These are phyloP conservation scores for Groenewaldozyma tartarivorans DNA, from an alignment of 805 yeast species.

Conservation along the genomic window DNA sequence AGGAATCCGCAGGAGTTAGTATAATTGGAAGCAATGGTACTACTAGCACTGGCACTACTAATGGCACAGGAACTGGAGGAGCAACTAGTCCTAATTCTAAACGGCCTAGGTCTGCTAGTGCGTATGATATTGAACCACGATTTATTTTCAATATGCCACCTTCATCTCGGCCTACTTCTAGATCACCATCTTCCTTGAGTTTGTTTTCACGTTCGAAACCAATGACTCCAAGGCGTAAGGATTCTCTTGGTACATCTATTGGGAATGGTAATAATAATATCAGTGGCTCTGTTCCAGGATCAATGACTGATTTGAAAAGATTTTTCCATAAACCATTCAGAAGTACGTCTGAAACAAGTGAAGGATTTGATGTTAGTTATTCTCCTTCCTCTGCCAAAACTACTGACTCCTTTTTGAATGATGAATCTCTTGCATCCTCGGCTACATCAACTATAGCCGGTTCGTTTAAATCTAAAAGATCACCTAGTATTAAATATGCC, in stretches of 20 bases:
- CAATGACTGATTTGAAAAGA: conserved; percentile 34
- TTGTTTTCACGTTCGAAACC: conserved; percentile 24
- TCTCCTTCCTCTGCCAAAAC: conserved; percentile 3
- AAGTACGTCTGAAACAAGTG: background rate
- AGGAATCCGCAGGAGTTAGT: conserved; percentile 9
- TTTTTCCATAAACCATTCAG: conserved; percentile 37
- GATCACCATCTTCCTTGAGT: conserved; percentile 26
- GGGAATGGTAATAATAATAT: background rate
- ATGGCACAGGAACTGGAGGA: conserved; percentile 10
- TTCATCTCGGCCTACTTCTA: conserved; percentile 12
- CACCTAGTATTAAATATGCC: conserved; percentile 17
- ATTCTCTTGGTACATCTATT: conserved; percentile 19
- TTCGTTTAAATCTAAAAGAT: conserved; percentile 9
- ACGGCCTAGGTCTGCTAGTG: conserved; percentile 30
- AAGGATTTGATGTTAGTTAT: background rate
- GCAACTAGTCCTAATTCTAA: conserved; percentile 13
- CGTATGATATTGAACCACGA: conserved; percentile 58
- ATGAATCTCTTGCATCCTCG: conserved; percentile 5
- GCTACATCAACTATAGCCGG: background rate
- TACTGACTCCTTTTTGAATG: conserved; percentile 1
- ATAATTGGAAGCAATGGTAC: background rate
- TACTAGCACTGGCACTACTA: conserved; percentile 7
- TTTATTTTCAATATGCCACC: conserved; percentile 61
- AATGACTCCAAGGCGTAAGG: conserved; percentile 23
- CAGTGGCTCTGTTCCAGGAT: conserved; percentile 22